These are phyloP conservation scores for Ilyonectria destructans DNA, from an alignment of 2,329 filamentous ascomycete genomes.

Conservation along the genomic window DNA sequence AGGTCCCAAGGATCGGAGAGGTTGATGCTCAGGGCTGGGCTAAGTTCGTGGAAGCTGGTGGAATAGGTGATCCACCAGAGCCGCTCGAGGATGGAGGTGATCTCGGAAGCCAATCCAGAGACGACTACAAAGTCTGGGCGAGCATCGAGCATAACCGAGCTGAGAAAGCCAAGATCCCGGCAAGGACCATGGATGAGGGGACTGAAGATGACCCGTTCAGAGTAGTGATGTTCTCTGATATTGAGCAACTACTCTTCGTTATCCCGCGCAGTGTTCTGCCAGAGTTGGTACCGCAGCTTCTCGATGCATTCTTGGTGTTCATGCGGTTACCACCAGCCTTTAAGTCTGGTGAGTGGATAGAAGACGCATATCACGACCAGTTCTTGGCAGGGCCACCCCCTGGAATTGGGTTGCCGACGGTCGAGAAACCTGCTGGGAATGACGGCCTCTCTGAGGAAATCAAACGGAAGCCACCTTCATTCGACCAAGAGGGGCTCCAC, in stretches of 20 bases:
- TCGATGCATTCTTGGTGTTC: conserved; percentile 82
- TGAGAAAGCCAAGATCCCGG: conserved; percentile 72
- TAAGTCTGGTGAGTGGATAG: conserved; percentile 48
- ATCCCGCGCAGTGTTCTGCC: conserved; percentile 60
- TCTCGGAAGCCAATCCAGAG: conserved; percentile 52
- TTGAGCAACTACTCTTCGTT: conserved; percentile 74
- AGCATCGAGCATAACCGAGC: conserved; percentile 68
- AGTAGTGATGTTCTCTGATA: conserved; percentile 85
- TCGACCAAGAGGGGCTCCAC: conserved; percentile 50
- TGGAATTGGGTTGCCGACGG: conserved; percentile 16
- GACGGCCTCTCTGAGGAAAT: conserved; percentile 43
- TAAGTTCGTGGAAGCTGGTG: conserved; percentile 60
- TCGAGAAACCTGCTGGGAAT: neutral
- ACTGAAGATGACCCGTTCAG: conserved; percentile 87
- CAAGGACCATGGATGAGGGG: conserved; percentile 81
- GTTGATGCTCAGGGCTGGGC: conserved; percentile 79
- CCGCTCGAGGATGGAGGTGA: conserved; percentile 36
- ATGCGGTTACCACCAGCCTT: conserved; percentile 73
- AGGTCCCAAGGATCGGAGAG: conserved; percentile 86
- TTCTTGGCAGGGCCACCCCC: conserved; percentile 42
- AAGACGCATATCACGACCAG: conserved; percentile 52
- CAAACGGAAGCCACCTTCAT: conserved; percentile 48
- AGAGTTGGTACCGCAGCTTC: conserved; percentile 62
- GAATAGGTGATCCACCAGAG: conserved; percentile 60
- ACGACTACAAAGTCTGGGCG: conserved; percentile 69